Conservation (phyloP, 2,329 filamentous ascomycete genomes). For the Rhynchosporium graminicola region DNA sequence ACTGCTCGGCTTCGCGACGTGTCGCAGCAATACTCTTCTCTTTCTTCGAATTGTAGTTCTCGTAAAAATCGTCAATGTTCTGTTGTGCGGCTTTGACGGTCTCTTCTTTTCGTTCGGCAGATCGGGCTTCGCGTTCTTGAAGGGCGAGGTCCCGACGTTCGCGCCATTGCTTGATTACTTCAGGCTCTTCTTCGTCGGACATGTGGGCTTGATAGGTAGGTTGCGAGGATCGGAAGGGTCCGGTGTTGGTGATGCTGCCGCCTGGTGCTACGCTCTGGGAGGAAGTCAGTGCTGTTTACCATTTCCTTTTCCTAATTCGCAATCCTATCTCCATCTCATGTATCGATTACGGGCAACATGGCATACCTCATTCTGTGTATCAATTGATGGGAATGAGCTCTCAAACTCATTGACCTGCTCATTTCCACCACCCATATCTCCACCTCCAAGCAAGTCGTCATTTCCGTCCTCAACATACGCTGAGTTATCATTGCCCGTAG, state of each 20-base stretch:
- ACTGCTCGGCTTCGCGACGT: conserved; percentile 88
- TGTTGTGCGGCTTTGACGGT: conserved; percentile 87
- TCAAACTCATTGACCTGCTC: conserved; percentile 63
- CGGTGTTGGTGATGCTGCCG: conserved; percentile 75
- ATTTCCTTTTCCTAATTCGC: background rate
- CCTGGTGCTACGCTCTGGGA: conserved; percentile 69
- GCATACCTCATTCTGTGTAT: conserved; percentile 64
- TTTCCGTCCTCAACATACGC: conserved; percentile 65
- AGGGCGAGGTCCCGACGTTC: conserved; percentile 83
- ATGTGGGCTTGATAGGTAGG: conserved; percentile 37
- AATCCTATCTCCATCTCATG: background rate
- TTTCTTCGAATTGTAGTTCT: conserved; percentile 98
- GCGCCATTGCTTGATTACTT: conserved; percentile 90
- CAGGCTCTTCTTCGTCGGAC: conserved; percentile 77
- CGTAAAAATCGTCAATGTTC: conserved; percentile 98
- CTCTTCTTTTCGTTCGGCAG: conserved; percentile 77
- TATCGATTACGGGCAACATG: background rate
- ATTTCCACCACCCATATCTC: conserved; percentile 43
- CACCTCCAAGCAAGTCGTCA: conserved; percentile 72
- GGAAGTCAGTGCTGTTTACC: background rate
- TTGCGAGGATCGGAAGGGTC: conserved; percentile 32
- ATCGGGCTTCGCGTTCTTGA: conserved; percentile 81
- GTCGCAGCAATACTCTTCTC: conserved; percentile 91
- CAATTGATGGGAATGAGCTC: conserved; percentile 85
- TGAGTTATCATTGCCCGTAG: conserved; percentile 70